phyloP scores from a whole-genome alignment of 192 early-diverging fungal species.

The Coemansia asiatica region DNA sequence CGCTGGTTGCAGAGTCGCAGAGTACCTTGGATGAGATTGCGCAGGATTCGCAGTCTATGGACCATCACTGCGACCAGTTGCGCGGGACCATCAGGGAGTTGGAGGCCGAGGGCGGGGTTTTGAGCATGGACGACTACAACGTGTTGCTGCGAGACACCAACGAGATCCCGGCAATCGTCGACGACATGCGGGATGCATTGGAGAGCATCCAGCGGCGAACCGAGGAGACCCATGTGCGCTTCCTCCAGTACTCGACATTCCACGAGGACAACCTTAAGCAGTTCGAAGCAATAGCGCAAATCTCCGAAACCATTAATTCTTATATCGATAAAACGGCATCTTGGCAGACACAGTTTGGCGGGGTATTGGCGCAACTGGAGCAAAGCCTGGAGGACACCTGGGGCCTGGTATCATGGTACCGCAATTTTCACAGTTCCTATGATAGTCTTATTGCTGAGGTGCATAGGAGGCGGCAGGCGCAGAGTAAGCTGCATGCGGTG shows the following conservation, averaged over 20 bases:
- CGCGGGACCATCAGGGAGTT: slow-evolving; percentile 45
- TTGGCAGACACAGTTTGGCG: slow-evolving; percentile 24
- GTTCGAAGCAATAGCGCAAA: slow-evolving; percentile 22
- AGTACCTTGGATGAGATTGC: slow-evolving; percentile 29
- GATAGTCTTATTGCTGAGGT: slow-evolving; percentile 50
- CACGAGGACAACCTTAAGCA: slow-evolving; percentile 28
- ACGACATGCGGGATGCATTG: slow-evolving; percentile 30
- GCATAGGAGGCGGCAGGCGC: slow-evolving; percentile 44
- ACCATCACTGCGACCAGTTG: slow-evolving; percentile 53
- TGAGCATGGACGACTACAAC: slow-evolving; percentile 52
- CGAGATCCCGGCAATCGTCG: slow-evolving; percentile 47
- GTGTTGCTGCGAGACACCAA: slow-evolving; percentile 47
- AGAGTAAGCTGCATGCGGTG: slow-evolving; percentile 24
- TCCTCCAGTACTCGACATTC: slow-evolving; percentile 46
- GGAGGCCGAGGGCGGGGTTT: slow-evolving; percentile 39
- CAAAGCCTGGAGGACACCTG: slow-evolving; percentile 36
- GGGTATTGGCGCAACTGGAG: slow-evolving; percentile 18
- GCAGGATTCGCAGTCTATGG: slow-evolving; percentile 42
- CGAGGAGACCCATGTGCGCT: slow-evolving; percentile 46
- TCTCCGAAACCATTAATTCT: slow-evolving; percentile 16
- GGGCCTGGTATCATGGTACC: slow-evolving; percentile 53
- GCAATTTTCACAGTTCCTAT: slow-evolving; percentile 49
- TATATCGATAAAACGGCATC: slow-evolving; percentile 14
- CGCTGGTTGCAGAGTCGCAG: slow-evolving; percentile 41
- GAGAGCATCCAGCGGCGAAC: slow-evolving; percentile 30